Evolutionary conservation across 2,329 filamentous ascomycete species (phyloP), one percentile per base, ranked within the genome.

Genomic region (Fusarium stilboides): DNA sequence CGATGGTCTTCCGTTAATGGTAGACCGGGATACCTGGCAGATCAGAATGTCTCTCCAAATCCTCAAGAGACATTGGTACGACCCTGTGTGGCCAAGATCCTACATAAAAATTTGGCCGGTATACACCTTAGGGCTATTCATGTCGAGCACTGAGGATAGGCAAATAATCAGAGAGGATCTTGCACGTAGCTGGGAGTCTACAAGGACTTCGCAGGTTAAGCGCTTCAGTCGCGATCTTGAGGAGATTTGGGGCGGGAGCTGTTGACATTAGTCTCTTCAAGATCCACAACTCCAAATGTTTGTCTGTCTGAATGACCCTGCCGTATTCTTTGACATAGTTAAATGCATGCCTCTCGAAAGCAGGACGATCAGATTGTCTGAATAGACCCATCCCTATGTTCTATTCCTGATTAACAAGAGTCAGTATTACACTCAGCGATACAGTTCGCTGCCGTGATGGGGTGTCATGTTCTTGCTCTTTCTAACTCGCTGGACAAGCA

Each of bases 21-120:
- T 57, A 1, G 31, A 55, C 0, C 43, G 54, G 3, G 47, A 61
- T 6, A 59, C 57, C 20, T 74, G 70, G 72, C 69, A 74, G 45
- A 40, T 73, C 3, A 53, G 40, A 6, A 8, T 51, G 15, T 64
- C 57, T 1, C 17, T 72, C 10, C 9, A 31, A 12, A 69, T 75
- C 6, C 52, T 75, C 1, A 34, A 45, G 12, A 36, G 53, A 7
- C 57, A 74, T 3, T 47, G 34, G 33, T 8, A 51, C 2, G 65
- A 69, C 13, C 49, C 52, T 2, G 65, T 52, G 6, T 75, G 73
- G 74, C 61, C 70, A 3, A 68, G 53, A 1, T 75, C 74, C 28
- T 80, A 72, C 19, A 70, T 77, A 1, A 72, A 74, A 0, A 71
- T 69, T n/a, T 76, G 73, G 62, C 68, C 72, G 6, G 63, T 70